These are phyloP conservation scores for Pterocarpus macrocarpus DNA, from an alignment of 306 rosid genomes.

Conservation along the genomic window DNA sequence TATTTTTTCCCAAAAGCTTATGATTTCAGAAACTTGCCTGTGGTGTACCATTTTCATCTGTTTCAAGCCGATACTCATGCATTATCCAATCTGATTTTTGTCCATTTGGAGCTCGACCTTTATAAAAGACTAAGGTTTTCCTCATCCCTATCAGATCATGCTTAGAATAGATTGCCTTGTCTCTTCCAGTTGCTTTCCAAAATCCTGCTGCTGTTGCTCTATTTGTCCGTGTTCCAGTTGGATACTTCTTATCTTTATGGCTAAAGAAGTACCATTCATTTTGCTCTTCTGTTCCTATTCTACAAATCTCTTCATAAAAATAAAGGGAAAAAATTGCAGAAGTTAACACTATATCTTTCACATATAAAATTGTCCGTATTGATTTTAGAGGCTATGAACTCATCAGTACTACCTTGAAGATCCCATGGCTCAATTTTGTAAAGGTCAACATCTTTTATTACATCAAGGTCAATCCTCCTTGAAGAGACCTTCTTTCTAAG, in stretches of 20 bases:
- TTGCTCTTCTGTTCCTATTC: slow-evolving; percentile 89
- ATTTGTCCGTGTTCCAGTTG: slow-evolving; percentile 96
- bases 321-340: too few species aligned
- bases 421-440: slow-evolving; percentile 98
- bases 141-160: slow-evolving; percentile 91
- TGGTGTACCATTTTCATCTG: slow-evolving; percentile 83
- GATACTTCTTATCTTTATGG: slow-evolving; percentile 95
- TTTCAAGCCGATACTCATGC: slow-evolving; percentile 95
- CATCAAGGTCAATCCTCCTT: slow-evolving; percentile 84
- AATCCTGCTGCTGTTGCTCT: slow-evolving; percentile 95
- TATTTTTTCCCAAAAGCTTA: not conserved
- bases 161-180: slow-evolving; percentile 88
- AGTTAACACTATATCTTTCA: too few species aligned
- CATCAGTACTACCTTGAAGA: slow-evolving; percentile 72
- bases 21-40: slow-evolving; percentile 64
- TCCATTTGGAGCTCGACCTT: slow-evolving; percentile 97
- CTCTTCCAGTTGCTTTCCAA: slow-evolving; percentile 99
- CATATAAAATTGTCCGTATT: too few species aligned
- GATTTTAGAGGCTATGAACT: too few species aligned
- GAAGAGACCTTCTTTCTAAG: slow-evolving; percentile 81
- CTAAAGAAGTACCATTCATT: slow-evolving; percentile 93
- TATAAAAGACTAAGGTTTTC: slow-evolving; percentile 86
- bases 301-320: slow-evolving; percentile 71
- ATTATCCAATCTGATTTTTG: slow-evolving; percentile 98
- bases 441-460: slow-evolving; percentile 94